Conservation (phyloP, 371 early-diverging fungal species). For the Capillidium heterosporum region DNA sequence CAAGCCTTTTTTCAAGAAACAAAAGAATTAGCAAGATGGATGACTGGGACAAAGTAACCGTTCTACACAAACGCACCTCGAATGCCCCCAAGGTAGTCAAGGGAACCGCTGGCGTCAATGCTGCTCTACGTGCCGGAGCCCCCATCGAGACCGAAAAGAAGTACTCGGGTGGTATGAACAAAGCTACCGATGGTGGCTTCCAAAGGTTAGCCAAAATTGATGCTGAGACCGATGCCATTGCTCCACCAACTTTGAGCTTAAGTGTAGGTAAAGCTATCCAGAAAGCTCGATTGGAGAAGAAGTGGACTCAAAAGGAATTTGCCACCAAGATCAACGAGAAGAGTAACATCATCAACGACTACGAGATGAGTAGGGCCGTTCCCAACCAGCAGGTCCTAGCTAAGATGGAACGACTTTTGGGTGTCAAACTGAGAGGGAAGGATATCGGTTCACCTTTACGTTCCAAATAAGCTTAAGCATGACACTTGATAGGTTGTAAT, state of each 20-base stretch:
- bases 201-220: slow-evolving; percentile 76
- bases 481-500: too few species aligned
- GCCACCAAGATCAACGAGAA: slow-evolving; percentile 68
- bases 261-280: slow-evolving; percentile 73
- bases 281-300: slow-evolving; percentile 57
- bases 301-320: slow-evolving; percentile 77
- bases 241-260: slow-evolving; percentile 49
- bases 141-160: slow-evolving; percentile 54
- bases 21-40: neutral
- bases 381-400: slow-evolving; percentile 84
- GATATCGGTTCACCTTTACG: slow-evolving; percentile 51
- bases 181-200: slow-evolving; percentile 33
- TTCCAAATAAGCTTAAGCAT: too few species aligned
- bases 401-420: slow-evolving; percentile 78
- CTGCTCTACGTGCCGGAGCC: slow-evolving; percentile 61
- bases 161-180: slow-evolving; percentile 6
- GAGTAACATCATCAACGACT: slow-evolving; percentile 69
- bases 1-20: too few species aligned
- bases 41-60: slow-evolving; percentile 36
- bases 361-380: slow-evolving; percentile 68
- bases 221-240: slow-evolving; percentile 65
- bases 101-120: slow-evolving; percentile 47
- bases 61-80: slow-evolving; percentile 56
- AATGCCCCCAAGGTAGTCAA: slow-evolving; percentile 39
- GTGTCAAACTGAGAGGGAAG: slow-evolving; percentile 81